These are phyloP conservation scores for Andrographis paniculata DNA, from an alignment of 305 asterid species.

Conservation along the genomic window DNA sequence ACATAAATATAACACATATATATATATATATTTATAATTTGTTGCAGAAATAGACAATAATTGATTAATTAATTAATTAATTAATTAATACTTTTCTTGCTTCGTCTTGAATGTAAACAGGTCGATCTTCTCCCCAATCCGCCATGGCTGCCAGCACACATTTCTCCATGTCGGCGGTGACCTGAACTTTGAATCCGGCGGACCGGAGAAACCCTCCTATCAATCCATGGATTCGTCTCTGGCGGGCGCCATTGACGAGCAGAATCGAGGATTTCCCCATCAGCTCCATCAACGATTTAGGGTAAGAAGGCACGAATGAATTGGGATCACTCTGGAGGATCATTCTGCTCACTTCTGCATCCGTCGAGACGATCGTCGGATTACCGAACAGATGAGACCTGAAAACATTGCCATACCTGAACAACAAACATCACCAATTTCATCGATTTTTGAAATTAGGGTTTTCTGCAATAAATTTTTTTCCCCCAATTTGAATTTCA, in stretches of 20 bases:
- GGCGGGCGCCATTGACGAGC: constrained; percentile 65
- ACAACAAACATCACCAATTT: background rate
- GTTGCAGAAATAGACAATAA: background rate
- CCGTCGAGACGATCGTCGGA: constrained; percentile 73
- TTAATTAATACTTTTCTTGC: constrained; percentile 40
- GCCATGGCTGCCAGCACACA: constrained; percentile 49
- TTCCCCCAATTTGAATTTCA: too few relatives aligned
- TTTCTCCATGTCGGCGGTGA: constrained; percentile 61
- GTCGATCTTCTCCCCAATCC: constrained; percentile 48
- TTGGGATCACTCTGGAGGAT: constrained; percentile 75
- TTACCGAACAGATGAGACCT: constrained; percentile 86
- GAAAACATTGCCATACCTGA: constrained; percentile 83
- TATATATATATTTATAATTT: background rate
- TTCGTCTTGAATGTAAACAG: constrained; percentile 69
- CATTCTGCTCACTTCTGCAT: constrained; percentile 68
- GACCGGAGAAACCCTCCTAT: constrained; percentile 75
- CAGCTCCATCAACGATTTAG: constrained; percentile 77
- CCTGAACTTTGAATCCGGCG: constrained; percentile 45
- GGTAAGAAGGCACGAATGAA: constrained; percentile 75
- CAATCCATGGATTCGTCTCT: constrained; percentile 74
- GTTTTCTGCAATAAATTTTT: too few relatives aligned
- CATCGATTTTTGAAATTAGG: background rate
- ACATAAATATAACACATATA: background rate
- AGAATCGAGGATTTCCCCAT: constrained; percentile 78
- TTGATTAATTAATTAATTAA: background rate